These are phyloP conservation scores for Pseudogymnoascus sp. DNA, from an alignment of 2,329 filamentous ascomycete genomes.

Conservation along the genomic window DNA sequence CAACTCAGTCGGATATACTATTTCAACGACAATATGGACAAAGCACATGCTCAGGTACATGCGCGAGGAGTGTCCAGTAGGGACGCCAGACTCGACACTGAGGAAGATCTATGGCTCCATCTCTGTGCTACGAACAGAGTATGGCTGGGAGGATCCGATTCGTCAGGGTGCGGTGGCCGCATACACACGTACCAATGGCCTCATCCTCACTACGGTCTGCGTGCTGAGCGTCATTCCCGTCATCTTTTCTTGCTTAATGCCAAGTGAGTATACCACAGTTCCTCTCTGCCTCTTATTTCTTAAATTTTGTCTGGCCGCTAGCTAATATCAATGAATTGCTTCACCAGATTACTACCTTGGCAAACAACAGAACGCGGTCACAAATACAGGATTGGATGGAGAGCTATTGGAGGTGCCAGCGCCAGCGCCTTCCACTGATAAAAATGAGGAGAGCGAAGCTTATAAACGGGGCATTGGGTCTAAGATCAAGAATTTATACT, in stretches of 20 bases:
- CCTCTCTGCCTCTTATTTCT: neutral
- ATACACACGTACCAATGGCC: slow-evolving; percentile 33
- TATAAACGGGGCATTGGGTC: neutral
- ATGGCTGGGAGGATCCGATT: slow-evolving; percentile 32
- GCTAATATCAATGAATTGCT: neutral
- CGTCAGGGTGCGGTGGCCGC: slow-evolving; percentile 35
- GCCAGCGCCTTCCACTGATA: neutral
- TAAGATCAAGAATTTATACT: neutral
- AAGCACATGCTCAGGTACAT: slow-evolving; percentile 34
- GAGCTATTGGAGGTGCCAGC: slow-evolving; percentile 16
- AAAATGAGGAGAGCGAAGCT: neutral
- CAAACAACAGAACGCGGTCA: slow-evolving; percentile 26
- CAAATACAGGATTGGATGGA: slow-evolving; percentile 24
- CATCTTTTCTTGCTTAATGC: slow-evolving; percentile 37
- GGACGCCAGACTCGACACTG: slow-evolving; percentile 23
- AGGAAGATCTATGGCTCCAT: slow-evolving; percentile 33
- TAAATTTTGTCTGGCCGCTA: neutral
- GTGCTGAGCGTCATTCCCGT: slow-evolving; percentile 31
- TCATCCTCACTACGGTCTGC: slow-evolving; percentile 32
- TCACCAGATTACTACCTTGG: slow-evolving; percentile 28
- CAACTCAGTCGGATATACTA: slow-evolving; percentile 35
- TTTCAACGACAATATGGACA: slow-evolving; percentile 37
- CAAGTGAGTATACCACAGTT: slow-evolving; percentile 17
- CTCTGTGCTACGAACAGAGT: slow-evolving; percentile 30
- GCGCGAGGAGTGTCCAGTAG: slow-evolving; percentile 29